These are phyloP conservation scores for Sergeia podlipaevii DNA, from an alignment of 208 protist genomes.

Conservation along the genomic window DNA sequence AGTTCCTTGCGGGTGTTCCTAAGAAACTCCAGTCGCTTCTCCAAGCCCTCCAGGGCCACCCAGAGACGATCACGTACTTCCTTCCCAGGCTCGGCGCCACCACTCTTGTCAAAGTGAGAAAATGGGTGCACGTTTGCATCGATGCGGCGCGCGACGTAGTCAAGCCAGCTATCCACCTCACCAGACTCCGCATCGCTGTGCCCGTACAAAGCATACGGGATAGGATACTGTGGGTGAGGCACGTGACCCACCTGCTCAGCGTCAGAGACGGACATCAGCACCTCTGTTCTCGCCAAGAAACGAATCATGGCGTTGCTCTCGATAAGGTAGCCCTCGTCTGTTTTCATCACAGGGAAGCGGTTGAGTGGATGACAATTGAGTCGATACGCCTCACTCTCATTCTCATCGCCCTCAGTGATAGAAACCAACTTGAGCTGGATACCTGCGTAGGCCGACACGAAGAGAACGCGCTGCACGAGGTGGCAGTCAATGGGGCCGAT, in stretches of 20 bases:
- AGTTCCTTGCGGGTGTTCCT: slow-evolving; percentile 21
- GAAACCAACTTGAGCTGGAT: slow-evolving; percentile 56
- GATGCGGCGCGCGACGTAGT: slow-evolving; percentile 53
- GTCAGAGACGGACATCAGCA: slow-evolving; percentile 19
- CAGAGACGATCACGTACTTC: slow-evolving; percentile 20
- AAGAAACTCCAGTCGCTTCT: slow-evolving; percentile 38
- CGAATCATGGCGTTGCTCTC: slow-evolving; percentile 75
- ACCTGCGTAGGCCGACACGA: slow-evolving; percentile 67
- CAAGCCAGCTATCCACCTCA: slow-evolving; percentile 77
- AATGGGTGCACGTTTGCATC: slow-evolving; percentile 28
- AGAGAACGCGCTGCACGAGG: slow-evolving; percentile 49
- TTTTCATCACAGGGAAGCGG: slow-evolving; percentile 63
- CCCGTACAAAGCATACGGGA: slow-evolving; percentile 71
- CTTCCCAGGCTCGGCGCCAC: slow-evolving; percentile 3
- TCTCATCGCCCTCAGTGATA: slow-evolving; percentile 36
- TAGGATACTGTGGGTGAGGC: slow-evolving; percentile 49
- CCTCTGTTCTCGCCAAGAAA: slow-evolving; percentile 60
- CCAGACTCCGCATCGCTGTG: slow-evolving; percentile 49
- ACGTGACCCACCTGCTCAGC: slow-evolving; percentile 25
- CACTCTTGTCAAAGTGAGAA: slow-evolving; percentile 5
- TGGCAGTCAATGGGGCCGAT: slow-evolving; percentile 49
- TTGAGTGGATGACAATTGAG: slow-evolving; percentile 68
- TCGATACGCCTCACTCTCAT: slow-evolving; percentile 50
- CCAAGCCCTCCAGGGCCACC: slow-evolving; percentile 28
- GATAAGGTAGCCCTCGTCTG: slow-evolving; percentile 76